Percentiles rank a stretch among this genome's conserved stretches.
Evolutionary conservation across 768 basidiomycete species (phyloP).

Genomic region (Russula ochroleuca): DNA sequence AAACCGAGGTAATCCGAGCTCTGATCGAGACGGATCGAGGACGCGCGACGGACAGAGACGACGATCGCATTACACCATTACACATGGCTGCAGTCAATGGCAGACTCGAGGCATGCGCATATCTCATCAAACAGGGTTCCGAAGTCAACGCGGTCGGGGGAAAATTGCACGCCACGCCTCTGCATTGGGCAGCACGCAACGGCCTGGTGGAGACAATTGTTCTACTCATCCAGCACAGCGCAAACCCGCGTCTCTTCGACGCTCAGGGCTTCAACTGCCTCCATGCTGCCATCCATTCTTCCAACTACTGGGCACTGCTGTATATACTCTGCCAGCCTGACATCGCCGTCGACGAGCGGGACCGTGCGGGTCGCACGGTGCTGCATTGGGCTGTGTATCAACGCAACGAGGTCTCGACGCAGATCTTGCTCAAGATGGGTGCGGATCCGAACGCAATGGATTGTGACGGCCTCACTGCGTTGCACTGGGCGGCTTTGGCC

Average conservation of each 20-base stretch:
- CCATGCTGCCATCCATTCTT: slow-evolving; percentile 90
- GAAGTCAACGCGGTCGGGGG: slow-evolving; percentile 92
- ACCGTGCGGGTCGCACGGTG: slow-evolving; percentile 85
- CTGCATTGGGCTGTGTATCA: slow-evolving; percentile 99
- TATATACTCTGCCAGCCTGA: slow-evolving; percentile 83
- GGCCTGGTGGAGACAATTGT: slow-evolving; percentile 95
- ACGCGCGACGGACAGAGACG: slow-evolving; percentile 70
- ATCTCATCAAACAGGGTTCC: slow-evolving; percentile 84
- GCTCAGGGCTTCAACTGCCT: slow-evolving; percentile 92
- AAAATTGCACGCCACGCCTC: slow-evolving; percentile 84
- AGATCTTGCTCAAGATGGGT: slow-evolving; percentile 80
- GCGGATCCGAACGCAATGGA: slow-evolving; percentile 74
- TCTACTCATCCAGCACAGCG: slow-evolving; percentile 79
- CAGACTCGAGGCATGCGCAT: slow-evolving; percentile 76
- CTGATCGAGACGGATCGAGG: slow-evolving; percentile 68
- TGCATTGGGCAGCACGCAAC: slow-evolving; percentile 97
- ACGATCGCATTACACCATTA: slow-evolving; percentile 88
- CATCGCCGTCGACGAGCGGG: slow-evolving; percentile 81
- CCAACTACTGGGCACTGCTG: slow-evolving; percentile 86
- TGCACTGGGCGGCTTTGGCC: slow-evolving; percentile 93
- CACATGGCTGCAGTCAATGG: slow-evolving; percentile 98
- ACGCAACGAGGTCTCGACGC: slow-evolving; percentile 90
- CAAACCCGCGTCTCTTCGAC: slow-evolving; percentile 87
- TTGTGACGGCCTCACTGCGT: slow-evolving; percentile 71
- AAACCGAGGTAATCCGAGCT: slow-evolving; percentile 55